Conservation (phyloP, 202 grass and related monocot species). For the Dendrocalamus latiflorus region DNA sequence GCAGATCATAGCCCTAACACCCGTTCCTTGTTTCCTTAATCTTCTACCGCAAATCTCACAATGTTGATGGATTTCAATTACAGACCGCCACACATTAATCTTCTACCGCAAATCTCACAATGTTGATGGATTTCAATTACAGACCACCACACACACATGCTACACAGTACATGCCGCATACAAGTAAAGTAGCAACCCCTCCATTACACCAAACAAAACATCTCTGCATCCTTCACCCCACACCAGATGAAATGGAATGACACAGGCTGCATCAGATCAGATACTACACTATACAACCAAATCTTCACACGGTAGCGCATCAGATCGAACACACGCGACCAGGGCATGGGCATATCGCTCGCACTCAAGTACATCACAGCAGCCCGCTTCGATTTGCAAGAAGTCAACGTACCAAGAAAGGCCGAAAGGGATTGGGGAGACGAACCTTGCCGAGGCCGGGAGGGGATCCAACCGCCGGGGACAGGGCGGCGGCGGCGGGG, state of each 20-base stretch:
- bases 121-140: not conserved
- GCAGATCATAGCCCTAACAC: not conserved
- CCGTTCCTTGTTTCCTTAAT: not conserved
- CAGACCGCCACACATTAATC: not conserved
- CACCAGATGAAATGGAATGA: not conserved
- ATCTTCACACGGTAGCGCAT: not conserved
- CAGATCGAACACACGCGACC: not conserved
- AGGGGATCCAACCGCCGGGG: not conserved
- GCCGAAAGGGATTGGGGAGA: not conserved
- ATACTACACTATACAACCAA: not conserved
- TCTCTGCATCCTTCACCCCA: not conserved
- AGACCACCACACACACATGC: not conserved
- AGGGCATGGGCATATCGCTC: not conserved
- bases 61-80: not conserved
- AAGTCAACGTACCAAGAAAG: not conserved
- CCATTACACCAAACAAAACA: not conserved
- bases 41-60: not conserved
- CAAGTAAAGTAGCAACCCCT: not conserved
- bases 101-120: not conserved
- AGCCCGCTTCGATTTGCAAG: not conserved
- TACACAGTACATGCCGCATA: not conserved
- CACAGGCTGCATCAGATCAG: not conserved
- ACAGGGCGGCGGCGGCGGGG: not conserved
- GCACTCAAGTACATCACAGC: not conserved
- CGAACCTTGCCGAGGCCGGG: conserved; percentile 31